Evolutionary conservation across 805 yeast species (phyloP), one percentile per base, ranked within the genome.

Genomic region (Jamesozyma jinghongensis): DNA sequence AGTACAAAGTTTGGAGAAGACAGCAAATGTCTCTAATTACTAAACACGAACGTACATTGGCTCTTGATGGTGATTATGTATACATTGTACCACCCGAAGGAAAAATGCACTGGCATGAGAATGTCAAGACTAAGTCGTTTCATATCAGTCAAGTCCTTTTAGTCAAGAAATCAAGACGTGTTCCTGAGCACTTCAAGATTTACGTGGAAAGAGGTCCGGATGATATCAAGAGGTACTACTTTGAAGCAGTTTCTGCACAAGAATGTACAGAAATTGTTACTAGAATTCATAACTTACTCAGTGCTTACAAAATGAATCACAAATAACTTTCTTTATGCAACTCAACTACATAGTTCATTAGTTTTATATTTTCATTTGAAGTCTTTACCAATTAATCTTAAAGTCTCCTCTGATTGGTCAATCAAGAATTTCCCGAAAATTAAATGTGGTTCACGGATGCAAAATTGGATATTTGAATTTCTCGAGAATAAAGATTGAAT

Each of bases 1-100:
- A 83, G 52, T 90, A 87, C 74, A 79, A 76, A 14, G 94, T 90
- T 0, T 85, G 86, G 84, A 71, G 97, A 53, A 75, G 92, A 44
- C 90, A 88, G 52, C 88, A 87, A 18, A 75, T 81, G 77, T 79
- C 94, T 0, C 79, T 90, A 48, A 75, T 83, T 43, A 56, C 49
- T 36, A 72, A 87, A 40, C 85, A 85, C 45, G 94, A 87, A 51
- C 76, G 92, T 51, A 75, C 87, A 1, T 67, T 90, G 26, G 87
- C 92, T 1, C 75, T 90, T 30, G 97, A 90, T 61, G 97, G 97
- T n/a, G 95, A 86, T 52, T 87, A 86, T 53, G 76, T 90, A 12
- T 90, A 88, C 53, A 74, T 90, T 37, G 76, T 85, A 4, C 63
- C 63, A 52, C 96, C 97, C 0, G 80, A 87, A 6, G 86, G 84